These are phyloP conservation scores for Ophiorrhiza pumila DNA, from an alignment of 257 asterid species.

Conservation along the genomic window DNA sequence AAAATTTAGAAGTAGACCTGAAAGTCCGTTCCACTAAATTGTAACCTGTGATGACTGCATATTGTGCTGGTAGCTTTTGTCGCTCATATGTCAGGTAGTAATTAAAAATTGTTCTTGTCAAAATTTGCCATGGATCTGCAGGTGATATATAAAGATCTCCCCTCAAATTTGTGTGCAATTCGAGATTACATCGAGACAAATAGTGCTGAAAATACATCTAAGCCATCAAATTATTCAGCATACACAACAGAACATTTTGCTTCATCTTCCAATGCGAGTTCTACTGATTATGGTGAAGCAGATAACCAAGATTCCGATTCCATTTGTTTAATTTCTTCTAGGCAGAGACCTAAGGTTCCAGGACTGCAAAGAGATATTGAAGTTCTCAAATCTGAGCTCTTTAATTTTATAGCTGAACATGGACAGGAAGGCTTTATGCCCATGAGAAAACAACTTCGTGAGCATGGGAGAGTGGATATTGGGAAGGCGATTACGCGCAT, in stretches of 20 bases:
- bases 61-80: not conserved
- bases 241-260: constrained; percentile 26
- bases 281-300: constrained; percentile 20
- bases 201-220: constrained; percentile 32
- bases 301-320: constrained; percentile 31
- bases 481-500: constrained; percentile 88
- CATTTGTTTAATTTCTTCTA: constrained; percentile 36
- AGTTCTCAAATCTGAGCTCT: constrained; percentile 80
- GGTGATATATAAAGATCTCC: constrained; percentile 98
- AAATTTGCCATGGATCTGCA: constrained; percentile 21
- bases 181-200: constrained; percentile 70
- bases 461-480: constrained; percentile 78
- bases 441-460: constrained; percentile 84
- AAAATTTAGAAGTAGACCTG: not conserved
- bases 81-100: not conserved
- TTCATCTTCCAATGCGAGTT: constrained; percentile 22
- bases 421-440: constrained; percentile 99
- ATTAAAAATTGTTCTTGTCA: not conserved
- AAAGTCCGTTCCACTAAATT: not conserved
- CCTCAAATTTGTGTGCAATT: constrained; percentile 91
- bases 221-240: constrained; percentile 17
- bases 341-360: constrained; percentile 71
- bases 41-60: not conserved
- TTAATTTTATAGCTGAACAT: constrained; percentile 68
- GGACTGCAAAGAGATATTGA: constrained; percentile 85